Evolutionary conservation across 176 grass and related monocot genomes (phyloP).

Genomic region (Phragmites australis): DNA sequence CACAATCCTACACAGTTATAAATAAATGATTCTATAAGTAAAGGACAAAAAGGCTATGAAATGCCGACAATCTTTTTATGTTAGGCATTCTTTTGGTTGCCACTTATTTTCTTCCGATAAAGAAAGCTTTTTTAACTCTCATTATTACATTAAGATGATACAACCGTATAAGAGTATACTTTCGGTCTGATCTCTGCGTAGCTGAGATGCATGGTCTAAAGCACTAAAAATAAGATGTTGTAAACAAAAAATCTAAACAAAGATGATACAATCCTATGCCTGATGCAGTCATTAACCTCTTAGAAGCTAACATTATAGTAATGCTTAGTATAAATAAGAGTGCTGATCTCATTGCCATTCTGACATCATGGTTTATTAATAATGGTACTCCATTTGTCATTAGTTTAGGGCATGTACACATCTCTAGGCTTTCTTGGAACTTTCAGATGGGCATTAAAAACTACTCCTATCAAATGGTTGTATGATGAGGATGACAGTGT

Average conservation of each 20-base stretch:
- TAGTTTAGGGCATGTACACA: conserved; percentile 44
- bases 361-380: conserved; percentile 43
- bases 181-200: no score
- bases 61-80: conserved; percentile 43
- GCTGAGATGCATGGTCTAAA: no score
- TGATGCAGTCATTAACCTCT: background rate
- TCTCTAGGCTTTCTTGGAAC: conserved; percentile 58
- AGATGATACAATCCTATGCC: no score
- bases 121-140: no score
- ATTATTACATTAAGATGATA: no score
- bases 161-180: no score
- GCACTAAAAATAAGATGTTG: no score
- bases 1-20: conserved; percentile 20
- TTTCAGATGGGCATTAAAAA: conserved; percentile 42
- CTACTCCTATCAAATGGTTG: conserved; percentile 26
- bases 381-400: conserved; percentile 34
- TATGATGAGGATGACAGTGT: conserved; percentile 16
- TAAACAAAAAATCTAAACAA: no score
- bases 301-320: conserved; percentile 15
- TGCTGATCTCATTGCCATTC: conserved; percentile 16
- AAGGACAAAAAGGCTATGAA: conserved; percentile 46
- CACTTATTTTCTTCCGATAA: no score
- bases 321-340: conserved; percentile 22
- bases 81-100: conserved; percentile 40
- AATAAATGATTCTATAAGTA: conserved; percentile 41